These are phyloP conservation scores for Crithidia thermophila DNA, from an alignment of 208 protist species.

Conservation along the genomic window DNA sequence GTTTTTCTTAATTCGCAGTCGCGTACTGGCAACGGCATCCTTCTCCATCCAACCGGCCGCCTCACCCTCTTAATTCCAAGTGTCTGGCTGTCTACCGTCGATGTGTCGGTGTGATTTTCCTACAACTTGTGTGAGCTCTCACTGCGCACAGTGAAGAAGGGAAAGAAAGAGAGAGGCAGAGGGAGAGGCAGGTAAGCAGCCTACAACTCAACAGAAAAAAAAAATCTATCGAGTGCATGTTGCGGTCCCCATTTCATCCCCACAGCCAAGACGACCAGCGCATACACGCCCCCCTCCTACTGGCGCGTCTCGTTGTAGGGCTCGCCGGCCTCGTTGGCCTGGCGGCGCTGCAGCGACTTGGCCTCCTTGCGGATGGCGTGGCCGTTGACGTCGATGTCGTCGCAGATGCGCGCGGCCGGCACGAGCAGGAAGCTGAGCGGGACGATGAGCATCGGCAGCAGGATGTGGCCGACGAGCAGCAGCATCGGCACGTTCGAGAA, in stretches of 20 bases:
- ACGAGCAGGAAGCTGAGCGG: conserved; percentile 76
- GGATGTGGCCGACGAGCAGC: conserved; percentile 67
- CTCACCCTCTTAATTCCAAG: too few species aligned
- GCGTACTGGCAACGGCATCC: too few species aligned
- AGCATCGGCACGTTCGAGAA: conserved; percentile 73
- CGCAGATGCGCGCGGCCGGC: conserved; percentile 67
- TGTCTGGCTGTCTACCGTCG: too few species aligned
- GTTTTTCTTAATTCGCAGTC: too few species aligned
- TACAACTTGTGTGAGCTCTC: too few species aligned
- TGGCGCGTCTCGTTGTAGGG: conserved; percentile 16
- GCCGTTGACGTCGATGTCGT: conserved; percentile 61
- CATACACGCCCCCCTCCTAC: background rate
- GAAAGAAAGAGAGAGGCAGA: too few species aligned
- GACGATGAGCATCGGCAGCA: conserved; percentile 61
- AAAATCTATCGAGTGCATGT: background rate
- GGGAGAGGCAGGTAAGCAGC: too few species aligned
- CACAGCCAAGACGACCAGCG: background rate
- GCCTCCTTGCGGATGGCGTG: conserved; percentile 33
- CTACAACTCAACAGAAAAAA: too few species aligned
- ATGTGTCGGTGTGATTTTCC: too few species aligned
- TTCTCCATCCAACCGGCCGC: too few species aligned
- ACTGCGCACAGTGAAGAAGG: too few species aligned
- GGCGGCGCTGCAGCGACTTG: conserved; percentile 3
- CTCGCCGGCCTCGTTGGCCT: conserved; percentile 12
- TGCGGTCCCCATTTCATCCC: background rate